phyloP scores from a whole-genome alignment of 2,329 filamentous ascomycete genomes.

The Leptographium galeiforme region DNA sequence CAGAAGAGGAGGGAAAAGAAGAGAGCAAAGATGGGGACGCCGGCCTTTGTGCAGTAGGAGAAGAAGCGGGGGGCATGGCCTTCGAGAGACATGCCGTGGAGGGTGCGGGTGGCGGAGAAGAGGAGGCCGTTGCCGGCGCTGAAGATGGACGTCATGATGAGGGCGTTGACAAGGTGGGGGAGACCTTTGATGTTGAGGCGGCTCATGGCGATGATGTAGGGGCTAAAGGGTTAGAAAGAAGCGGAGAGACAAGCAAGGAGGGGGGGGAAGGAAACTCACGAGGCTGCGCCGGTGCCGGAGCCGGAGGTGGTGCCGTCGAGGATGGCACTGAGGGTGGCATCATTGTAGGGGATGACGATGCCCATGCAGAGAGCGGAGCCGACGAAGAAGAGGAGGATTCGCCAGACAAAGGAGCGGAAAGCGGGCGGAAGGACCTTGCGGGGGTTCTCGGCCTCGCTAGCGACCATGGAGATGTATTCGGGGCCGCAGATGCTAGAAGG shows the following conservation, averaged over 20 bases:
- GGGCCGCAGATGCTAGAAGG: constrained; percentile 40
- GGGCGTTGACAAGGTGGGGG: constrained; percentile 47
- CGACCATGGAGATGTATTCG: constrained; percentile 42
- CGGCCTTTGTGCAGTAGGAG: constrained; percentile 37
- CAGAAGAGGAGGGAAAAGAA: constrained; percentile 43
- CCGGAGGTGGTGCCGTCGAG: constrained; percentile 32
- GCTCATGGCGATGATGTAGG: constrained; percentile 44
- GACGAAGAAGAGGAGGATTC: constrained; percentile 53
- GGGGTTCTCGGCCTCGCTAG: constrained; percentile 42
- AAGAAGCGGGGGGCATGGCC: constrained; percentile 40
- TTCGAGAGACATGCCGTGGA: constrained; percentile 46
- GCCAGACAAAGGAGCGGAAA: constrained; percentile 54
- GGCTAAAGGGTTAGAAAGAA: constrained; percentile 5
- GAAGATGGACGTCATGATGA: constrained; percentile 46
- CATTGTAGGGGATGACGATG: constrained; percentile 48
- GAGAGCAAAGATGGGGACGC: constrained; percentile 53
- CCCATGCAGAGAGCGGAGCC: constrained; percentile 50
- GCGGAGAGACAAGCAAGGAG: not conserved
- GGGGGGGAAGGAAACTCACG: constrained; percentile 14
- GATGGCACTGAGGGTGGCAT: constrained; percentile 38
- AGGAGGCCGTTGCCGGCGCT: constrained; percentile 49
- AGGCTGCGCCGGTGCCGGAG: constrained; percentile 39
- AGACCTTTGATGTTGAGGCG: constrained; percentile 38
- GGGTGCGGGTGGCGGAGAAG: constrained; percentile 45
- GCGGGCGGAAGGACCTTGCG: constrained; percentile 46